These are phyloP conservation scores for Macrophomina phaseolina DNA, from an alignment of 2,329 filamentous ascomycete species.

Conservation along the genomic window DNA sequence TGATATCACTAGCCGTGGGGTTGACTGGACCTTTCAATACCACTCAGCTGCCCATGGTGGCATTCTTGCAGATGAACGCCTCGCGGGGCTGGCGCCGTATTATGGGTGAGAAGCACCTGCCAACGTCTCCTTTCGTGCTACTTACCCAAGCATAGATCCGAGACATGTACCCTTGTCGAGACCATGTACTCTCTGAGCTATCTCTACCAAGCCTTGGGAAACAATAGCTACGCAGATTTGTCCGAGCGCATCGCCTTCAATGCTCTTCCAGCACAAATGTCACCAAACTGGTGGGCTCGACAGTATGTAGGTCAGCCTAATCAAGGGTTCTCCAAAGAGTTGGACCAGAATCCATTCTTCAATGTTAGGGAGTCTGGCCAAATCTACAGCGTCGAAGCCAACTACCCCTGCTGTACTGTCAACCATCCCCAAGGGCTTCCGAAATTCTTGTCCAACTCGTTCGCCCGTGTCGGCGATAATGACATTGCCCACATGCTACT, in stretches of 20 bases:
- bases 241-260: constrained; percentile 62
- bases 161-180: constrained; percentile 60
- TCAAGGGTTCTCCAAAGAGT: constrained; percentile 55
- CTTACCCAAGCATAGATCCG: constrained; percentile 37
- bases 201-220: constrained; percentile 57
- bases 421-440: constrained; percentile 64
- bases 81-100: constrained; percentile 52
- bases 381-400: constrained; percentile 59
- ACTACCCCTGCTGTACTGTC: constrained; percentile 63
- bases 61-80: constrained; percentile 57
- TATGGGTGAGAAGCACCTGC: constrained; percentile 32
- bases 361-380: constrained; percentile 54
- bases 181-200: constrained; percentile 59
- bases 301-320: constrained; percentile 63
- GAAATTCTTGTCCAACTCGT: constrained; percentile 58
- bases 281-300: constrained; percentile 61
- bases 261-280: constrained; percentile 58
- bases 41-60: constrained; percentile 56
- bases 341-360: constrained; percentile 53
- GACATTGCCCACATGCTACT: constrained; percentile 60
- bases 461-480: constrained; percentile 48
- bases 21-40: constrained; percentile 56
- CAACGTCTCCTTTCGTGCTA: neutral
- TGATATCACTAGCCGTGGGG: constrained; percentile 48
- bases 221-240: constrained; percentile 57